Base-by-base conservation (phyloP, 2,329 filamentous ascomycete genomes). In the Ascosphaera pollenicola region DNA sequence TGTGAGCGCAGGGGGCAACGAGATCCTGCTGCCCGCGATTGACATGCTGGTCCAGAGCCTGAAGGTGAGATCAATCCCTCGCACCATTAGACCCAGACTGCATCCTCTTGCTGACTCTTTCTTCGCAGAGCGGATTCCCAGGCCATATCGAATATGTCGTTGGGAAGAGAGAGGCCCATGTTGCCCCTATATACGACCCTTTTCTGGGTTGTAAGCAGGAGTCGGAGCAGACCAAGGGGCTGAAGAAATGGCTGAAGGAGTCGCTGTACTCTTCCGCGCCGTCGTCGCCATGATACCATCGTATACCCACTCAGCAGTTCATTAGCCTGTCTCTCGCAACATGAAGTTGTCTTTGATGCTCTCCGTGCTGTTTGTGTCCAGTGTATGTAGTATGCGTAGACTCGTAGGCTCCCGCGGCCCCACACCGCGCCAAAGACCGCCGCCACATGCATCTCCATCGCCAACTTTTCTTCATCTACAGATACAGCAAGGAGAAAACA, bases 1-100 rank as follows among this genome's bases (percentile, higher is more conserved):
- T 31, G 53, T 74, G 11, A 61, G 65, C 47, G 66, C 57, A 3
- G 71, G 70, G 2, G 58, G 52, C 3, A 60, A 65, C 39, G 70
- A 75, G 55, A 51, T 71, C 10, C 44, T 75, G 28, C 53, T 70
- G 21, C 49, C 48, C n/a, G 37, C 41, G 2, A 49, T 57, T 44
- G 47, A 51, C 17, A 45, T 40, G 16, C 54, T 57, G 46, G 54
- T 43, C 30, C 46, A 53, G 39, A 54, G 49, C 41, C 41, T 56
- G 3, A 49, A 51, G 51, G 53, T 55, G 45, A 35, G 47, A 35
- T 10, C 13, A 18, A 17, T 18, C 36, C 18, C 10, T 18, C n/a
- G 17, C 8, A 7, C 13, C 31, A 17, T 11, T 32, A 13, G 10
- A 7, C n/a, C n/a, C n/a, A 5, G 6, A 13, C 11, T 7, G n/a